Base-by-base conservation (phyloP, 441 rosid genomes). In the Mallotus japonicus region DNA sequence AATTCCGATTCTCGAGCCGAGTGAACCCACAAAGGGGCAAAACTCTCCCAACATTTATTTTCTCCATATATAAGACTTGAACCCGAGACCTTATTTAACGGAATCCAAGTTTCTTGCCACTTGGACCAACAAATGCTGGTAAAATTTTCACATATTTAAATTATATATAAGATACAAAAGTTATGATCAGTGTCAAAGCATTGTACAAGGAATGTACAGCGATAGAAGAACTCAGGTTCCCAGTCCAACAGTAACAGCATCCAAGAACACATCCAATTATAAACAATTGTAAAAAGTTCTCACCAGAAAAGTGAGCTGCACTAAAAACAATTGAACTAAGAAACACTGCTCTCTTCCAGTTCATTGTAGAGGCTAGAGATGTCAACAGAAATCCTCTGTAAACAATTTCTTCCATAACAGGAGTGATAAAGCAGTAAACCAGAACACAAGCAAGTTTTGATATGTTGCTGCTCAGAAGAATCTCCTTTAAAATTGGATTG, bases 351-450 rank as follows among this genome's bases (percentile, higher is more conserved):
- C 78, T 81, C 77, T 82, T 75, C 98, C 95, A 89, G 66, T 83
- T 87, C 87, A 82, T 85, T 14, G 63, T 81, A 4, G 87, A 81
- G 28, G 90, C 82, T 19, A 93, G 88, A 9, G 92, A 86, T 37
- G 80, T 84, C 82, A 93, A 65, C 9, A 91, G 84, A 77, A 90
- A 93, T 3, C 96, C 90, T 83, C 98, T 85, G 85, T 91, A 93
- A 64, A 93, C 81, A 7, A 78, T 76, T 85, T 93, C 98, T 76
- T 93, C 98, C n/a, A 91, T 54, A 22, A 88, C 22, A 10, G 98
- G 96, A 68, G 93, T 85, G 57, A 86, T 60, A 62, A 85, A 7
- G 71, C 98, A 90, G 80, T 83, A 86, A 55, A 91, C 87, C 8
- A 83, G 77, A 67, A 85, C 50, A 64, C 88, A 85, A 0, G 90